Evolutionary conservation across 805 yeast genomes (phyloP), one percentile per base, ranked within the genome.

Genomic region (Brettanomyces custersianus): DNA sequence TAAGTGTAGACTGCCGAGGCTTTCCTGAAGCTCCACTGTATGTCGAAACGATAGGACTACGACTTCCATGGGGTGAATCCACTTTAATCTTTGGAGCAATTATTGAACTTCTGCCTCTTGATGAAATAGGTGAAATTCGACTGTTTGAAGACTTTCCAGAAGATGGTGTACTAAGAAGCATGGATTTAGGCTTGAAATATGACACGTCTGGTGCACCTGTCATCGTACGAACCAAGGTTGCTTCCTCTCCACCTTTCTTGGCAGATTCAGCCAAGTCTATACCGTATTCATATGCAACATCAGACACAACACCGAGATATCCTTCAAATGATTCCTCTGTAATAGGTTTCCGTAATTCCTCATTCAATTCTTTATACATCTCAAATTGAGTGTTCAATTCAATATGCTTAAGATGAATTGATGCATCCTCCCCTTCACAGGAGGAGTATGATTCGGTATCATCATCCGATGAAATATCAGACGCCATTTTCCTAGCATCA

Each of bases 201-300:
- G 39, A 18, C 17, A 49, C 52, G 31, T 55, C 61, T 1, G 65
- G 64, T 2, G 62, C 59, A 7, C 68, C 71, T 0, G 72, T 66
- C 18, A 66, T 44, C 0, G 64, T 52, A 22, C 71, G 52, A 20
- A 68, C 66, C 15, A 66, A 42, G 26, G 56, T 57, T 0, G 65
- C 66, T 12, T 63, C 60, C 34, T 59, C 63, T 11, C 55, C 59
- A 15, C 63, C 66, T 17, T 41, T 40, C 22, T 42, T 48, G 3
- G 66, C 65, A n/a, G 59, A 57, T 28, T 55, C 59, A 4, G 64
- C 65, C 36, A 60, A 47, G 23, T 50, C 45, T 17, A 55, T 44
- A 26, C 65, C 65, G 23, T 54, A 53, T 12, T 45, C 46, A 38
- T 55, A 45, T 5, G 60, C 57, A 4, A 61, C 60, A 31, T 49